Percentiles rank a stretch among this genome's conserved stretches.
phyloP scores from a whole-genome alignment of 352 stramenopile genomes.

The Globisporangium rhizosaccharum region DNA sequence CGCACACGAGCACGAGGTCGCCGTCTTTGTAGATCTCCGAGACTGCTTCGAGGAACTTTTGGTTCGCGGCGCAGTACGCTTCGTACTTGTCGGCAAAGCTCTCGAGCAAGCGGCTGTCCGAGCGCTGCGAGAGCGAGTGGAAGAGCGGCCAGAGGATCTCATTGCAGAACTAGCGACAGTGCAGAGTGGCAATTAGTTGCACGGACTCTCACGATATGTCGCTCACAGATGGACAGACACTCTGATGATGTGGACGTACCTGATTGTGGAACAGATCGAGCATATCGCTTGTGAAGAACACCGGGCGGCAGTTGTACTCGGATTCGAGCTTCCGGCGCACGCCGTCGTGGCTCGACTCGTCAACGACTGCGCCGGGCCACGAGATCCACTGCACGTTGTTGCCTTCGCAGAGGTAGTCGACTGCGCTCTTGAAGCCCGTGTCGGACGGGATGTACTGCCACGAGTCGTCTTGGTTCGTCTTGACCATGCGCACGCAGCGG shows the following conservation, averaged over 20 bases:
- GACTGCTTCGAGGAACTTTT: constrained; percentile 78
- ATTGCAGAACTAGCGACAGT: constrained; percentile 75
- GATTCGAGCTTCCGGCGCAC: constrained; percentile 68
- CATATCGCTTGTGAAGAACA: constrained; percentile 76
- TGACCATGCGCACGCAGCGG: constrained; percentile 71
- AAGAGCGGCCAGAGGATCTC: constrained; percentile 89
- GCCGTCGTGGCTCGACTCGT: constrained; percentile 73
- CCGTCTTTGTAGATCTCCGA: constrained; percentile 82
- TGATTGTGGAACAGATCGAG: constrained; percentile 85
- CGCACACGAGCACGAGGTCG: constrained; percentile 84
- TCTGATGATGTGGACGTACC: constrained; percentile 10
- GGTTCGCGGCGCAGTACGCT: constrained; percentile 84
- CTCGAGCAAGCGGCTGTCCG: constrained; percentile 60
- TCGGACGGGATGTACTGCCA: constrained; percentile 69
- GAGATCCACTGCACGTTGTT: constrained; percentile 90
- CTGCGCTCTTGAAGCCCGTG: constrained; percentile 63
- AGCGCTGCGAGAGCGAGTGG: constrained; percentile 82
- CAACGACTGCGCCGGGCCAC: constrained; percentile 79
- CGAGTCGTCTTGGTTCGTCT: constrained; percentile 60
- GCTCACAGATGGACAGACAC: no score
- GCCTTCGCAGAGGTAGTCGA: constrained; percentile 64
- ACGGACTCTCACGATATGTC: no score
- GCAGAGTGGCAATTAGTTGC: no score
- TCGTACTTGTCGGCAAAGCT: constrained; percentile 88
- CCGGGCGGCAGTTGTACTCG: constrained; percentile 80